phyloP scores from a whole-genome alignment of 176 grass and related monocot species.

The barley (Hordeum vulgare) region MorexV3_pseudomolecules_assembly NC_058520.1:487107338-487107837 shows the following conservation, averaged over 20 bases:
- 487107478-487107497: conserved; percentile 97
- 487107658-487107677: conserved; percentile 15
- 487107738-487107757: conserved; percentile 6
- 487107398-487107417: neutral
- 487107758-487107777: conserved; percentile 22
- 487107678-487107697: conserved; percentile 5
- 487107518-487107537: conserved; percentile 88
- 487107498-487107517: conserved; percentile 85
- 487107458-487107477: conserved; percentile 94
- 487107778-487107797: conserved; percentile 10
- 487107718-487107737: neutral
- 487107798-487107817: conserved; percentile 21
- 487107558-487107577: neutral
- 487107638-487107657: neutral
- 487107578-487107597: neutral
- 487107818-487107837: neutral
- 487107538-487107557: conserved; percentile 13
- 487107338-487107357: neutral
- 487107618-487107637: neutral
- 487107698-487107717: conserved; percentile 27
- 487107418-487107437: conserved; percentile 64
- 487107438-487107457: conserved; percentile 99
- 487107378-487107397: no score
- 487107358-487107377: neutral
- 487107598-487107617: conserved; percentile 25